Base-by-base conservation (phyloP, 176 grass and related monocot species). In the Oryza meridionalis region DNA sequence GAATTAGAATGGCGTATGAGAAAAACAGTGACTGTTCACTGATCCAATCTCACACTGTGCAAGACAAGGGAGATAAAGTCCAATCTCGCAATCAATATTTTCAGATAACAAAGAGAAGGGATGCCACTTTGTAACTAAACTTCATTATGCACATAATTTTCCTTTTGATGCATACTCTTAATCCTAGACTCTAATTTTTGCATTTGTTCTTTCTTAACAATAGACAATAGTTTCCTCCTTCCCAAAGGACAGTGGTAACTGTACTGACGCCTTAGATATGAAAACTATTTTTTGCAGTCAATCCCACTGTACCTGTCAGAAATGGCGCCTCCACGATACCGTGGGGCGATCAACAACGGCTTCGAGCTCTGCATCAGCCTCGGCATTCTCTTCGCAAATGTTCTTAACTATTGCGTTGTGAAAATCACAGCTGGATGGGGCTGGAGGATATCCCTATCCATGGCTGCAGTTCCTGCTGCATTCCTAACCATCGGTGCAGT, bases 291-390 rank as follows among this genome's bases (percentile, higher is more conserved):
- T 58, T 85, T 90, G 49, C 87, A 98, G 96, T 83, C 91, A 29
- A 91, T 99, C 53, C 96, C 96, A 32, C 69, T 99, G 35, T 99
- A 99, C 80, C 86, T 99, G 22, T 90, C 91, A 11, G 93, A 99
- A 89, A 96, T 99, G 93, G 91, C 91, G 0, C 96, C 91, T 15
- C 87, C 96, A 0, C 85, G 59, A 4, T 87, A 94, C 81, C 89
- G 93, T 26, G 96, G 96, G n/a, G 93, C 96, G 44, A 89, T 96
- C 77, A 96, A 84, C 67, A 94, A 86, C 1, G 91, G 85, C 0
- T 99, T 96, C 35, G 93, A 94, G 61, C 90, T 99, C 61, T 90
- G 84, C 75, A 61, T 99, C 83, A 93, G 89, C 50, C 50, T 96
- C 3, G 93, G 96, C 9, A 89, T 96, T 77, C 86, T 96, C 42